These are phyloP conservation scores for Skeletonema tropicum DNA, from an alignment of 108 stramenopile genomes.

Conservation along the genomic window DNA sequence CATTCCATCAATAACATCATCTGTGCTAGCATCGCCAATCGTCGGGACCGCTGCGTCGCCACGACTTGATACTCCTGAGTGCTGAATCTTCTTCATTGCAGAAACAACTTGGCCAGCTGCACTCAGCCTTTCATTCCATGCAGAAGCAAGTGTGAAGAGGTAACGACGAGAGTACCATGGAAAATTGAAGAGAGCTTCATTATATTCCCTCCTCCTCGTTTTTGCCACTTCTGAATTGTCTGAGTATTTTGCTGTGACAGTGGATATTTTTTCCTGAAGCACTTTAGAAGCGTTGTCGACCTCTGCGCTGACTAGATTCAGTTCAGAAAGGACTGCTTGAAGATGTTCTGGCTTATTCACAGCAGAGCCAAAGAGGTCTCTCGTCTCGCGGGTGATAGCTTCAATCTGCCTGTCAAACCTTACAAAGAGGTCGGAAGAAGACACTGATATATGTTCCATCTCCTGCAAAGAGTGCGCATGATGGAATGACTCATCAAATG, in stretches of 20 bases:
- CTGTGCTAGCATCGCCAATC: constrained; percentile 67
- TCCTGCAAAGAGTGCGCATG: constrained; percentile 65
- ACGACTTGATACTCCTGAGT: constrained; percentile 43
- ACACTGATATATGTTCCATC: constrained; percentile 74
- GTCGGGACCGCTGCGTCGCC: constrained; percentile 55
- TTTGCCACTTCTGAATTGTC: constrained; percentile 21
- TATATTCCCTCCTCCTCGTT: constrained; percentile 9
- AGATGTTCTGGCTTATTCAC: constrained; percentile 80
- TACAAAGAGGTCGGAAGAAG: constrained; percentile 79
- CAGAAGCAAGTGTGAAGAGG: constrained; percentile 80
- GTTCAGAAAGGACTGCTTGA: constrained; percentile 82
- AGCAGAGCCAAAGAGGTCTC: constrained; percentile 70
- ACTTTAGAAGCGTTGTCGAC: constrained; percentile 83
- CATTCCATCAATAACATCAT: constrained; percentile 83
- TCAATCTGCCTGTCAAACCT: constrained; percentile 90
- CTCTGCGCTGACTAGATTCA: constrained; percentile 77
- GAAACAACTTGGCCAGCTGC: constrained; percentile 83
- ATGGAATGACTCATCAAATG: constrained; percentile 83
- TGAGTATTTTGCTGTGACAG: constrained; percentile 67
- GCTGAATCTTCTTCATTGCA: constrained; percentile 86
- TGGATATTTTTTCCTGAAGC: constrained; percentile 85
- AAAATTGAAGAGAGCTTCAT: constrained; percentile 55
- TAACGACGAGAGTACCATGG: constrained; percentile 73
- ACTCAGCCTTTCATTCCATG: constrained; percentile 90
- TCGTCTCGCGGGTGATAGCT: constrained; percentile 81